Conservation (phyloP, 495 filamentous ascomycete genomes). For the Penicillium odoratum region DNA sequence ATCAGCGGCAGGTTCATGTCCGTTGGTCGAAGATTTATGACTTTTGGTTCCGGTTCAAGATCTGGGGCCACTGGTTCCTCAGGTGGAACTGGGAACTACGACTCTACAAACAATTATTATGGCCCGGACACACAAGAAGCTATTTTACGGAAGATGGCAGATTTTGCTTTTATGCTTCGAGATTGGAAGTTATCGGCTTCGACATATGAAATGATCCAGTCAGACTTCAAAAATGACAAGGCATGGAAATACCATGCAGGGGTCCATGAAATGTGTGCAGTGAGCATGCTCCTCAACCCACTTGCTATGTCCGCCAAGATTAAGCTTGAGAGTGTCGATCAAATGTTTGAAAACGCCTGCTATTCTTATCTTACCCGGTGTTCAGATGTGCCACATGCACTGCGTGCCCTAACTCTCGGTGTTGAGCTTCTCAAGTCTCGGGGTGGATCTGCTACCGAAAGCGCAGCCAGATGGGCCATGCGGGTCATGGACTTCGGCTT, state of each 20-base stretch:
- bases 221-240: slow-evolving; percentile 91
- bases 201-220: slow-evolving; percentile 83
- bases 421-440: slow-evolving; percentile 79
- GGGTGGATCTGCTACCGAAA: slow-evolving; percentile 77
- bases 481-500: slow-evolving; percentile 75
- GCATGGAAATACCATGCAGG: slow-evolving; percentile 95
- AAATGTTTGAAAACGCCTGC: slow-evolving; percentile 80
- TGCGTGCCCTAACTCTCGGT: slow-evolving; percentile 73
- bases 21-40: slow-evolving; percentile 80
- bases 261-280: slow-evolving; percentile 87
- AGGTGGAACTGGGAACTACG: slow-evolving; percentile 67
- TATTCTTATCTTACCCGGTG: slow-evolving; percentile 92
- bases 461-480: slow-evolving; percentile 82
- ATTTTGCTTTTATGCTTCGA: slow-evolving; percentile 93
- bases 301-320: slow-evolving; percentile 68
- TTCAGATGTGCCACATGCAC: slow-evolving; percentile 67
- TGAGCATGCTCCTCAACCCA: slow-evolving; percentile 75
- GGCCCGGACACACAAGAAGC: slow-evolving; percentile 82
- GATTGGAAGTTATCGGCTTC: slow-evolving; percentile 92
- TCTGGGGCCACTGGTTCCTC: slow-evolving; percentile 44
- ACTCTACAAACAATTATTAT: slow-evolving; percentile 74
- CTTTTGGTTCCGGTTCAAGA: slow-evolving; percentile 65
- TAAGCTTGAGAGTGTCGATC: slow-evolving; percentile 75
- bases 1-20: slow-evolving; percentile 87
- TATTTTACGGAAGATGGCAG: slow-evolving; percentile 86